phyloP scores from a whole-genome alignment of 306 rosid species.

The Medicago arabica region DNA sequence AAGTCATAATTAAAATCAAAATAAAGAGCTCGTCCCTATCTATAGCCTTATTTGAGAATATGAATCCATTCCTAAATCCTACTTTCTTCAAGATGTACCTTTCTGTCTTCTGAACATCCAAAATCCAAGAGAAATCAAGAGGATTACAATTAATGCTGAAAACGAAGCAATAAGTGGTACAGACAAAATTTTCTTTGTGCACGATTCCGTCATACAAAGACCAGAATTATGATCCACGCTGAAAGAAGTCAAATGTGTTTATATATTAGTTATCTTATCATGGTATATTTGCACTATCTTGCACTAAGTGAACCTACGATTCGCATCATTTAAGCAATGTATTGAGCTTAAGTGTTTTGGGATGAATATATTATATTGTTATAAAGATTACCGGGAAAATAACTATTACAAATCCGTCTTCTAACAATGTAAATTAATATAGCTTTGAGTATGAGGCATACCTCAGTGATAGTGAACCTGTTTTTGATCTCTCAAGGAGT shows the following conservation, averaged over 20 bases:
- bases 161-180: constrained; percentile 28
- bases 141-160: background rate
- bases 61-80: too few species aligned
- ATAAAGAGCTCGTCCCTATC: too few species aligned
- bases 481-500: constrained; percentile 47
- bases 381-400: too few species aligned
- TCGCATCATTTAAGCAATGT: too few species aligned
- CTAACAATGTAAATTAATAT: too few species aligned
- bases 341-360: too few species aligned
- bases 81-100: constrained; percentile 10
- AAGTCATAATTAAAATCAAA: too few species aligned
- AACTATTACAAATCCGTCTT: too few species aligned
- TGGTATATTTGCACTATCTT: too few species aligned
- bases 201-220: constrained; percentile 7
- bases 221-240: constrained; percentile 26
- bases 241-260: background rate
- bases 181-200: constrained; percentile 5
- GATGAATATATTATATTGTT: too few species aligned
- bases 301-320: too few species aligned
- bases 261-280: background rate
- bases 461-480: constrained; percentile 55
- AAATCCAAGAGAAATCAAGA: constrained; percentile 11
- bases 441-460: constrained; percentile 14
- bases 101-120: constrained; percentile 13
- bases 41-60: too few species aligned